Conservation (phyloP, 495 filamentous ascomycete genomes). For the Lasiosphaeria hispida region DNA sequence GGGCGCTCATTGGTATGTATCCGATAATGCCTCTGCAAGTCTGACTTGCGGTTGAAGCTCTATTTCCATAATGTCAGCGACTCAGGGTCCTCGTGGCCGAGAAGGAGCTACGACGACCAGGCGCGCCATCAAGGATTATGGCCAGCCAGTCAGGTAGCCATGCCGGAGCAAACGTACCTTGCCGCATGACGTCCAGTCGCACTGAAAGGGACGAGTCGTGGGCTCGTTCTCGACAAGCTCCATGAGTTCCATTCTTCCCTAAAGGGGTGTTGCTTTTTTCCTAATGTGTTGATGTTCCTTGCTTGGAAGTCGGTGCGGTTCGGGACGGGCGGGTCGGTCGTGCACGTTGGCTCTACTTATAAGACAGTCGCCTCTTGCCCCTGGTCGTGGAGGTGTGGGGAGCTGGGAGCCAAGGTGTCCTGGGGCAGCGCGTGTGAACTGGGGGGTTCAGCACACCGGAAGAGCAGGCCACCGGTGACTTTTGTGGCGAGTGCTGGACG, state of each 20-base stretch:
- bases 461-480: conserved; percentile 16
- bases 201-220: conserved; percentile 51
- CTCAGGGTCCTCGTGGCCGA: background rate
- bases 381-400: conserved; percentile 29
- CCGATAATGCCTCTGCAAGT: conserved; percentile 81
- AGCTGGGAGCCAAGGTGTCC: conserved; percentile 8
- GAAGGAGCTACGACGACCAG: background rate
- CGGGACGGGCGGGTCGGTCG: conserved; percentile 23
- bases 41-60: conserved; percentile 93
- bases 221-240: conserved; percentile 54
- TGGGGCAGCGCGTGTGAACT: background rate
- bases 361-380: conserved; percentile 20
- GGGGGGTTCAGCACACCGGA: conserved; percentile 6
- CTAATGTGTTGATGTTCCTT: conserved; percentile 18
- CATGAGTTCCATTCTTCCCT: conserved; percentile 48
- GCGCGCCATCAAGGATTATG: background rate
- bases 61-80: conserved; percentile 44
- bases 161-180: conserved; percentile 42
- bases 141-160: background rate
- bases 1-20: conserved; percentile 91
- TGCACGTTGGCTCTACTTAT: conserved; percentile 39
- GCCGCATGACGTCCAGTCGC: conserved; percentile 50
- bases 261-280: conserved; percentile 12
- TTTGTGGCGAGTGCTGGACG: conserved; percentile 23
- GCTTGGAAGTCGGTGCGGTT: conserved; percentile 24